These are phyloP conservation scores for Colletotrichum tamarilloi DNA, from an alignment of 2,329 filamentous ascomycete genomes.

Conservation along the genomic window DNA sequence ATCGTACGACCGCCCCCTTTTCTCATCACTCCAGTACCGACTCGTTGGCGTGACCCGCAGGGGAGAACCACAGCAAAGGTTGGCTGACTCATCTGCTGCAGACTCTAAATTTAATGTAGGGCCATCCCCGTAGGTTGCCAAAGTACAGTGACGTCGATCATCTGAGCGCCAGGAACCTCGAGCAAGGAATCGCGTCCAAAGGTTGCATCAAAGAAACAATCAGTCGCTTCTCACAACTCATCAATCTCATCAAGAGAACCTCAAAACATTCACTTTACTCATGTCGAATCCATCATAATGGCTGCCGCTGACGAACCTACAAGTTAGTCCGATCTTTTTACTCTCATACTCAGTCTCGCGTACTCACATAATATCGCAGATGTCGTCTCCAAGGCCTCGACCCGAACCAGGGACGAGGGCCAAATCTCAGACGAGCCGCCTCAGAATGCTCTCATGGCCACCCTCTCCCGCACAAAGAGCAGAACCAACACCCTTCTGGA, in stretches of 20 bases:
- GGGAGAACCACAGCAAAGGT: background rate
- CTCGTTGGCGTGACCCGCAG: conserved; percentile 1
- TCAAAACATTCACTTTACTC: background rate
- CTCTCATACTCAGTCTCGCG: background rate
- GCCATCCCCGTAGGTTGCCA: background rate
- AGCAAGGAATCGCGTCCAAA: background rate
- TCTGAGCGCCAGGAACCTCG: background rate
- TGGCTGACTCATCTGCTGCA: conserved; percentile 20
- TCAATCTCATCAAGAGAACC: background rate
- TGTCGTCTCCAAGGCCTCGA: conserved; percentile 19
- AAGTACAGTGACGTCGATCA: conserved; percentile 21
- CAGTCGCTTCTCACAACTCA: background rate
- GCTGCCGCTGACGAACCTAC: conserved; percentile 15
- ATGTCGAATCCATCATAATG: background rate
- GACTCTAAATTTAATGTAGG: background rate
- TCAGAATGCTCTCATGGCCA: conserved; percentile 21
- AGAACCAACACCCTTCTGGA: conserved; percentile 32
- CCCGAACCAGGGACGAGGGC: background rate
- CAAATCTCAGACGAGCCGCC: conserved; percentile 7
- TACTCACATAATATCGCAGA: background rate
- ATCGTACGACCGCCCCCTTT: conserved; percentile 26
- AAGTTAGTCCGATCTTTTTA: background rate
- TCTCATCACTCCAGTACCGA: background rate
- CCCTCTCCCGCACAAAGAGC: conserved; percentile 26
- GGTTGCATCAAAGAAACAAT: background rate